These are phyloP conservation scores for Stagonosporopsis cucurbitacearum DNA, from an alignment of 2,329 filamentous ascomycete genomes.

Conservation along the genomic window DNA sequence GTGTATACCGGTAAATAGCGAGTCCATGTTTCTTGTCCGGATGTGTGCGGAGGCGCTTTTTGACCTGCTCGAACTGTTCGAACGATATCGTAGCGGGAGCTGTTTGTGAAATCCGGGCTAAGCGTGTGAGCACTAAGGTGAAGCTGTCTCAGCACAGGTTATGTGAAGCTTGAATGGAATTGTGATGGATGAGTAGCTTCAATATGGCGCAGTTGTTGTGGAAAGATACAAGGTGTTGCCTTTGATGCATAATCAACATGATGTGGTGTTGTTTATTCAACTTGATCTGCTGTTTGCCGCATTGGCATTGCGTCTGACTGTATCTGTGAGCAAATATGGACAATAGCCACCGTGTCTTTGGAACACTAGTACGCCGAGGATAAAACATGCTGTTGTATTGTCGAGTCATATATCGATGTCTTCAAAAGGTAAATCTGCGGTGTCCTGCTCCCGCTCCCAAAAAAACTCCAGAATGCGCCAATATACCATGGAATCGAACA, in stretches of 20 bases:
- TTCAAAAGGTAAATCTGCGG: background rate
- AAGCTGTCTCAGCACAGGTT: background rate
- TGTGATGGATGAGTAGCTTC: background rate
- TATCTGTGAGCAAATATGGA: too few relatives aligned
- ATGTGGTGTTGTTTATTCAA: too few relatives aligned
- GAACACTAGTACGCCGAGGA: background rate
- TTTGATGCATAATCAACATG: too few relatives aligned
- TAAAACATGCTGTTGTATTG: slow-evolving; percentile 1
- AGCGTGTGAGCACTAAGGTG: background rate
- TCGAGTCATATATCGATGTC: background rate
- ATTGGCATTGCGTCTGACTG: too few relatives aligned
- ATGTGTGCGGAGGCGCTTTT: background rate
- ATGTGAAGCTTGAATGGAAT: background rate
- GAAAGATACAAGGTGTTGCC: too few relatives aligned
- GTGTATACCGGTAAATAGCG: slow-evolving; percentile 20
- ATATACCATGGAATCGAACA: background rate
- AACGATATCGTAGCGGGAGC: background rate
- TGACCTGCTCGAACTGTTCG: background rate
- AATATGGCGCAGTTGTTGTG: background rate
- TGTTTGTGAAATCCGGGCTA: background rate
- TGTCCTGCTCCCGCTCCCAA: slow-evolving; percentile 8
- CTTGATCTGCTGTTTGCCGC: too few relatives aligned
- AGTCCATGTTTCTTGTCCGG: slow-evolving; percentile 14
- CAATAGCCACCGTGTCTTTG: background rate
- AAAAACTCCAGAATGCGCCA: slow-evolving; percentile 18